Base-by-base conservation (phyloP, 805 yeast species). In the Saccharomyces paradoxus region DNA sequence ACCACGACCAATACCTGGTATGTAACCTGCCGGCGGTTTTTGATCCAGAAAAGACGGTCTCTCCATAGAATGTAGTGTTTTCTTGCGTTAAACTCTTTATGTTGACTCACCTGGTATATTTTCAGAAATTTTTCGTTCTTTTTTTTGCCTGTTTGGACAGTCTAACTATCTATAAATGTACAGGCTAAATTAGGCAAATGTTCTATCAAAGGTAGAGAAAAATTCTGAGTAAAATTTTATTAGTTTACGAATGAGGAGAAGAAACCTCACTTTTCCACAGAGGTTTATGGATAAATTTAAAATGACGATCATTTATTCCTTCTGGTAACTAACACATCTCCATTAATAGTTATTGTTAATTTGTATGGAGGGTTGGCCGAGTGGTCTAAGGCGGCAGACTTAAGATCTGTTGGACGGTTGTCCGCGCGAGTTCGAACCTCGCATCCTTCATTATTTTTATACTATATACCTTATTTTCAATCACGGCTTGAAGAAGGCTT, bases 1-100 rank as follows among this genome's bases (percentile, higher is more conserved):
- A 28, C 99, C 99, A 65, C 99, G 77, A 0, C 97, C 98, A 7
- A 90, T 71, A 27, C 99, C 99, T 2, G 98, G 86, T 46, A 90
- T 80, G 66, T 92, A 92, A 5, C 95, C 96, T 1, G 86, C 80
- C 0, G 99, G 99, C 0, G 98, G 86, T 57, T 83, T 82, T 72
- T 87, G 89, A 64, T 86, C 89, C 50, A 92, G 74, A 70, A 94
- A 94, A 4, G 81, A 73, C 56, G 78, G 79, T 54, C 82, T 67
- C 30, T 80, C 81, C 84, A 67, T 71, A 21, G 2, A 17, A 17
- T 17, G 24, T 17, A 13, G 7, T 17, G 44, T 17, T 37, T 37
- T 17, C 9, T 10, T 37, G 13, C 17, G 10, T 17, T 9, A 9
- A 10, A n/a, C 7, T n/a, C 24, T 17, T 37, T 37, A 44, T 27